Evolutionary conservation across 2,329 filamentous ascomycete genomes (phyloP).

Genomic region (Pyrenochaeta sp.): DNA sequence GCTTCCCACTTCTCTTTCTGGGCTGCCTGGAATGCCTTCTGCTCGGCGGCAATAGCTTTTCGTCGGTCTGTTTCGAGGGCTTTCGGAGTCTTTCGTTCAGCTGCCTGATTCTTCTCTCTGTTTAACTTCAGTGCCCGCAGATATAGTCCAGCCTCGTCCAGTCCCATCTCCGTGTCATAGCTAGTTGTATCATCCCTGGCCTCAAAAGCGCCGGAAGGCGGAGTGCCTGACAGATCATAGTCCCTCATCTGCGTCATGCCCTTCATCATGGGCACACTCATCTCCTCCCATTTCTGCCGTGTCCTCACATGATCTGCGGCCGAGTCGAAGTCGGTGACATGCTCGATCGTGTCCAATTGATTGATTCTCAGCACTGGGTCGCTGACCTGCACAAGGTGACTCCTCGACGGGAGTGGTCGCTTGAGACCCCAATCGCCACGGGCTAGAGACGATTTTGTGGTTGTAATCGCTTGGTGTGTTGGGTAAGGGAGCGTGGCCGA

Average conservation of each 20-base stretch:
- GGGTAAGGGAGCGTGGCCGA: constrained; percentile 80
- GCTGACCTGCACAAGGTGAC: constrained; percentile 69
- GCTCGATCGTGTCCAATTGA: constrained; percentile 83
- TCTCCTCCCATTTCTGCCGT: constrained; percentile 84
- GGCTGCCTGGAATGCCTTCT: constrained; percentile 5
- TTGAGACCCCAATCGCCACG: constrained; percentile 95
- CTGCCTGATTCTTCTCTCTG: constrained; percentile 8
- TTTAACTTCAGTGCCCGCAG: constrained; percentile 36
- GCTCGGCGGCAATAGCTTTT: background rate
- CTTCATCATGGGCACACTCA: constrained; percentile 73
- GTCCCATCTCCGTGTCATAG: constrained; percentile 33
- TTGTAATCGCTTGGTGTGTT: constrained; percentile 83
- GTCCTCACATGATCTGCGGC: constrained; percentile 83
- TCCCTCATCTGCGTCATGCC: constrained; percentile 30
- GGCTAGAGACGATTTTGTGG: constrained; percentile 73
- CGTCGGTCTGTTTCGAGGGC: background rate
- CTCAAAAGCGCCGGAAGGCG: constrained; percentile 43
- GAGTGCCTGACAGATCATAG: constrained; percentile 15
- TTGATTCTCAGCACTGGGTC: constrained; percentile 80
- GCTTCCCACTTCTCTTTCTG: constrained; percentile 15
- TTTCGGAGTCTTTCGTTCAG: background rate
- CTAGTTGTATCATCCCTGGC: constrained; percentile 41
- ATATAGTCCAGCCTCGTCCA: constrained; percentile 37
- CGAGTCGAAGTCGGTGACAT: constrained; percentile 87
- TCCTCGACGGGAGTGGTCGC: constrained; percentile 78